Evolutionary conservation across 2,329 filamentous ascomycete species (phyloP), one percentile per base, ranked within the genome.

Genomic region (Aspergillus spinulosporus): DNA sequence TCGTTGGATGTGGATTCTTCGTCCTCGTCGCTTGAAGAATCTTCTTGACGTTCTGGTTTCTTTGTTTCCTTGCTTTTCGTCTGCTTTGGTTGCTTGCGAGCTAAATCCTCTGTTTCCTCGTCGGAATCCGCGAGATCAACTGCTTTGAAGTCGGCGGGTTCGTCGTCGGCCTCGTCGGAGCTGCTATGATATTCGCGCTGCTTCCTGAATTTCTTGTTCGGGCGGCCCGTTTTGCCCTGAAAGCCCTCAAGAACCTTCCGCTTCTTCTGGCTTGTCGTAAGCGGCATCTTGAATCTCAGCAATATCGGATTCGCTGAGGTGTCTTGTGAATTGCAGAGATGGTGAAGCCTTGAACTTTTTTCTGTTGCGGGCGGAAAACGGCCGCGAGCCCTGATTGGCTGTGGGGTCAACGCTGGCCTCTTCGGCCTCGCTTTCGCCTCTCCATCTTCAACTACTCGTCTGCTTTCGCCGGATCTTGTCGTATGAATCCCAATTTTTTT

Each of bases 101-200:
- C 60, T 12, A 39, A 61, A 60, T 62, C 51, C 57, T 68, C 59
- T 7, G 66, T 61, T 52, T 72, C 74, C 44, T 74, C 74, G 28
- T 78, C 76, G 2, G 74, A 78, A 57, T 78, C 79, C 50, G 76
- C 75, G 47, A 82, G 74, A 60, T 78, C 76, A 54, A 82, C 79
- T 7, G 80, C 76, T 63, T 77, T 67, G 67, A 83, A 82, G 59
- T 78, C 74, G 62, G 70, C 65, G 8, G 64, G 68, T 47, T 72
- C 66, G 26, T 74, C 72, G 36, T 79, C 78, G 48, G 78, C 15
- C 54, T 86, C 83, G 57, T 82, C 82, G 32, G 83, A 86, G 68
- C 75, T 74, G 72, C 83, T 86, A 79, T 87, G 81, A 74, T 88
- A 88, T 56, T 78, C 74, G 62, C 74, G 75, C 69, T 88, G 84